Evolutionary conservation across 2,329 filamentous ascomycete genomes (phyloP), one percentile per base, ranked within the genome.

Genomic region (Colletotrichum spaethianum): DNA sequence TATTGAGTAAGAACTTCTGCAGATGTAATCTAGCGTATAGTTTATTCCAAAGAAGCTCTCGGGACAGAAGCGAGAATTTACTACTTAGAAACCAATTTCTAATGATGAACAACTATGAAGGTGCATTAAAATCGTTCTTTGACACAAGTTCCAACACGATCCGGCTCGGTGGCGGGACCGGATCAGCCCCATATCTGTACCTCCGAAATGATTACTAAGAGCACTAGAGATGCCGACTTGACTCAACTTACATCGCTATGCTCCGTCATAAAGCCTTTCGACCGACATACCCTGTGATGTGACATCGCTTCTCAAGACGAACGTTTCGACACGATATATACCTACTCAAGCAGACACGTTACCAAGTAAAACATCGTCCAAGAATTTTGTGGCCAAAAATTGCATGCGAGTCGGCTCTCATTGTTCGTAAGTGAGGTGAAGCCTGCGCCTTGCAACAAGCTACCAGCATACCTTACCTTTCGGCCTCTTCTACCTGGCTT

Each of bases 201-300:
- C 36, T 31, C 18, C 52, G 7, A 31, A 67, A 6, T 52, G 63
- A 46, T 65, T 56, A 65, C 63, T 65, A 56, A 65, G 62, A 53
- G 36, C 1, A 40, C 23, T 11, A 8, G 16, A 7, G 7, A 9
- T 31, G 18, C 14, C 14, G 23, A 40, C 31, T 16, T 26, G 57
- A 31, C n/a, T 52, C 14, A 36, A 63, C 46, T 63, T 52, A 63
- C 46, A 63, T 40, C 16, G 11, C 33, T 9, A 16, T 48, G 1
- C 42, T 57, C 42, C 42, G n/a, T 23, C 31, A 14, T 18, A 7
- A 11, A 20, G 23, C 20, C 28, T 16, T 50, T 38, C 44, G 9
- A 36, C n/a, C 50, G 14, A 18, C 31, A 62, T 28, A 7, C 4
- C 18, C n/a, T 14, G 38, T 9, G 20, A 16, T 18, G n/a, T 57